phyloP scores from a whole-genome alignment of 2,329 filamentous ascomycete species.

The Arthrobotrys pseudoclavata region DNA sequence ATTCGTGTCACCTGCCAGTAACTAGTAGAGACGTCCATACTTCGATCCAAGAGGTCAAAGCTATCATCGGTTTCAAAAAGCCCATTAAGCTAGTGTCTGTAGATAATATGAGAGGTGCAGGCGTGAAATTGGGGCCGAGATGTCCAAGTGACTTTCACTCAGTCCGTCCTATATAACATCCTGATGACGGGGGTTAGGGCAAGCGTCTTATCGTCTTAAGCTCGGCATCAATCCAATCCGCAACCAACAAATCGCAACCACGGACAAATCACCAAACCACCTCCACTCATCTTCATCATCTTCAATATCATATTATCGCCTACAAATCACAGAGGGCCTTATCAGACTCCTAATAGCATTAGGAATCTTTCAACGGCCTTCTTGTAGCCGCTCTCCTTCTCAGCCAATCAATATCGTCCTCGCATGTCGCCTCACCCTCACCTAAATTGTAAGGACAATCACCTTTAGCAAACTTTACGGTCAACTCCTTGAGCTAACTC shows the following conservation, averaged over 20 bases:
- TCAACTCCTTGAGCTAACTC: not conserved
- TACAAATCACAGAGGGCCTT: not conserved
- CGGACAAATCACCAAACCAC: not conserved
- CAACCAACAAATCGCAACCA: not conserved
- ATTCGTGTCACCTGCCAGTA: too few species aligned
- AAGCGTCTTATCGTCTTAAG: not conserved
- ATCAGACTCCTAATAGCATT: constrained; percentile 25
- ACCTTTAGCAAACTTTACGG: not conserved
- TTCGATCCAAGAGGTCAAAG: too few species aligned
- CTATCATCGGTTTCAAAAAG: too few species aligned
- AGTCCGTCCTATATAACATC: not conserved
- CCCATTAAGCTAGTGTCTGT: not conserved
- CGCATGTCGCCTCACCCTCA: not conserved
- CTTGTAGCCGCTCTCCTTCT: not conserved
- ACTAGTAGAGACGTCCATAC: too few species aligned
- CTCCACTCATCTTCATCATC: not conserved
- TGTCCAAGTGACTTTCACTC: not conserved
- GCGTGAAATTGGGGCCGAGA: too few species aligned
- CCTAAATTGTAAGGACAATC: not conserved
- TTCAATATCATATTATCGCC: not conserved
- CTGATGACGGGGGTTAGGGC: not conserved
- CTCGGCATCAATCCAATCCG: not conserved
- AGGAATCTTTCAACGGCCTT: constrained; percentile 19
- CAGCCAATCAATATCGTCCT: not conserved
- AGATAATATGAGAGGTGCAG: not conserved